These are phyloP conservation scores for Chrysoporthe austroafricana DNA, from an alignment of 2,329 filamentous ascomycete genomes.

Conservation along the genomic window DNA sequence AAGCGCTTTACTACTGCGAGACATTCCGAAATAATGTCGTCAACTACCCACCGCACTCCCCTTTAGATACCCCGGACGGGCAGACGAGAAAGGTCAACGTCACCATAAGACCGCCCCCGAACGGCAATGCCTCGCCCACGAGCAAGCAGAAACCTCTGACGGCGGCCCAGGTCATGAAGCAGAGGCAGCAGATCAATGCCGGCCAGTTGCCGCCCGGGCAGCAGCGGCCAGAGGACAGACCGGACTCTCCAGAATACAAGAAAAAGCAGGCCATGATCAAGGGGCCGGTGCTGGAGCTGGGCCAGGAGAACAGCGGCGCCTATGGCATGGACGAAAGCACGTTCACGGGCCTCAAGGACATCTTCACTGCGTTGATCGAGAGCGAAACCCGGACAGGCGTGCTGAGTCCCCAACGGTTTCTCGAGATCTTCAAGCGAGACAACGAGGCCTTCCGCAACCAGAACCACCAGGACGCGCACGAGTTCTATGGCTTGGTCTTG, in stretches of 20 bases:
- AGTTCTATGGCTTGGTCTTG: conserved; percentile 92
- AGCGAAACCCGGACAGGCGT: conserved; percentile 84
- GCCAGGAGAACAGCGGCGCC: conserved; percentile 74
- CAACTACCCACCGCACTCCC: conserved; percentile 78
- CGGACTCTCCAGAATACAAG: conserved; percentile 94
- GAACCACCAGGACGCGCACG: conserved; percentile 98
- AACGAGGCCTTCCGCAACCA: conserved; percentile 97
- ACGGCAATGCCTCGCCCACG: conserved; percentile 47
- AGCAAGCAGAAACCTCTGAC: conserved; percentile 58
- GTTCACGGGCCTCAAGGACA: conserved; percentile 93
- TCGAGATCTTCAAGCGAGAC: conserved; percentile 90
- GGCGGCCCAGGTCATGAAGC: conserved; percentile 60
- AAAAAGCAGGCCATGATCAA: conserved; percentile 85
- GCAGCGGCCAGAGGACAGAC: conserved; percentile 81
- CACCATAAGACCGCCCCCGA: conserved; percentile 61
- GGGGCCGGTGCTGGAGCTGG: conserved; percentile 63
- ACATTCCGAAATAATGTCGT: conserved; percentile 93
- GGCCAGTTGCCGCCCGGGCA: conserved; percentile 59
- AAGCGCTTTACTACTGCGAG: conserved; percentile 94
- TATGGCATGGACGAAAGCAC: conserved; percentile 95
- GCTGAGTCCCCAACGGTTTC: conserved; percentile 86
- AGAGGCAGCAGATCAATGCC: conserved; percentile 57
- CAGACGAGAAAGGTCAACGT: conserved; percentile 60
- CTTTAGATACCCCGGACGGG: conserved; percentile 70
- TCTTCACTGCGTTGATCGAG: conserved; percentile 87